A percentile compares a stretch with the other conserved stretches of the same genome.
Evolutionary conservation across 2,329 filamentous ascomycete genomes (phyloP).

Genomic region (Curvularia sp.): DNA sequence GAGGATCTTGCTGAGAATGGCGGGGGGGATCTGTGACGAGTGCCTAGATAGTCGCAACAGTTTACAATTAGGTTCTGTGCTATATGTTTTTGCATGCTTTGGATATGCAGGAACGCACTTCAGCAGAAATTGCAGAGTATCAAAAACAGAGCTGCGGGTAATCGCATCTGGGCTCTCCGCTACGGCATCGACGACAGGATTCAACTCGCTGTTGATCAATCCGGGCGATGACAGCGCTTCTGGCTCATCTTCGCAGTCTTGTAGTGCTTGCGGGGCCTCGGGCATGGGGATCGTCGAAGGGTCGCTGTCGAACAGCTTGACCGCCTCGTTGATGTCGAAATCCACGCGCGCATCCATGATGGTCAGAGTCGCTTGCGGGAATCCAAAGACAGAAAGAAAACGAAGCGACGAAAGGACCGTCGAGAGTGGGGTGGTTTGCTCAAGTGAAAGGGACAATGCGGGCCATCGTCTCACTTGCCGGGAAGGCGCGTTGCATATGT

Average conservation of each 20-base stretch:
- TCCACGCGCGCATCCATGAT: constrained; percentile 72
- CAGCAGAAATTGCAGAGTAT: constrained; percentile 92
- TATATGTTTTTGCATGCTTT: constrained; percentile 38
- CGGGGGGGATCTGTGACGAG: constrained; percentile 77
- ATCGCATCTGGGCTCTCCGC: constrained; percentile 92
- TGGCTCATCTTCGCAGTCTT: constrained; percentile 92
- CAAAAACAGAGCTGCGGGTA: constrained; percentile 77
- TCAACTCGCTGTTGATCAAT: constrained; percentile 83
- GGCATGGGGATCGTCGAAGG: constrained; percentile 81
- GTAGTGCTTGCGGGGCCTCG: constrained; percentile 81
- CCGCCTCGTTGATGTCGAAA: constrained; percentile 95
- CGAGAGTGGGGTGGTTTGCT: constrained; percentile 21
- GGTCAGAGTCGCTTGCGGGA: constrained; percentile 44
- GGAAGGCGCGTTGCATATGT: constrained; percentile 30
- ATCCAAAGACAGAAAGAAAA: constrained; percentile 19
- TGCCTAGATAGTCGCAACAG: constrained; percentile 75
- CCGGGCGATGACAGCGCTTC: constrained; percentile 76
- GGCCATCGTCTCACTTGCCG: constrained; percentile 23
- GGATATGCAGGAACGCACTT: constrained; percentile 79
- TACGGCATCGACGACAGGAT: constrained; percentile 90
- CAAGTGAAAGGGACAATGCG: constrained; percentile 25
- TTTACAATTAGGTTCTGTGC: constrained; percentile 65
- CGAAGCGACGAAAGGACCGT: constrained; percentile 30
- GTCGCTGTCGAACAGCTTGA: constrained; percentile 97
- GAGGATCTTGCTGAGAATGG: constrained; percentile 89